phyloP scores from a whole-genome alignment of 768 basidiomycete genomes.

The Trametes gibbosa region DNA sequence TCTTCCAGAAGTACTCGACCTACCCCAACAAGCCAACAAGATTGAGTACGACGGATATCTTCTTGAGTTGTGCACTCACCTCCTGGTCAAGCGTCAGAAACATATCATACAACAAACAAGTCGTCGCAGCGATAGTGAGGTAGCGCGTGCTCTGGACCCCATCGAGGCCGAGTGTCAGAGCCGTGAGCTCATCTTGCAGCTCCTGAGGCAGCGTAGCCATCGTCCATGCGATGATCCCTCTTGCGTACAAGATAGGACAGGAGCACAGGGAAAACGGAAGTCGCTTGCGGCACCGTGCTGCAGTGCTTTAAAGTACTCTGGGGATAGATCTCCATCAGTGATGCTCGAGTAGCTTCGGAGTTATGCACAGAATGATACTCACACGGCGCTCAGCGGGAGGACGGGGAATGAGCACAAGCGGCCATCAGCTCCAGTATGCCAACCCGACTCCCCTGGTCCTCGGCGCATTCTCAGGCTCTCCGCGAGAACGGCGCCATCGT shows the following conservation, averaged over 20 bases:
- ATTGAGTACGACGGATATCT: not conserved
- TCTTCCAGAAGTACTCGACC: constrained; percentile 22
- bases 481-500: not conserved
- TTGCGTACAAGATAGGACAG: not conserved
- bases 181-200: constrained; percentile 8
- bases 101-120: constrained; percentile 10
- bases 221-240: constrained; percentile 1
- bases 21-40: not conserved
- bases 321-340: constrained; percentile 7
- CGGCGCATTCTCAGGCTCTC: constrained; percentile 2
- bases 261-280: not conserved
- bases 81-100: constrained; percentile 16
- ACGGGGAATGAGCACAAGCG: not conserved
- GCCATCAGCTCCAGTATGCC: not conserved
- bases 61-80: not conserved
- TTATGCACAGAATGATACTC: constrained; percentile 6
- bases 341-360: not conserved
- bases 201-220: constrained; percentile 6
- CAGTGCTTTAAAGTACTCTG: not conserved
- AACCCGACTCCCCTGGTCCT: not conserved
- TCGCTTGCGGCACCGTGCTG: not conserved
- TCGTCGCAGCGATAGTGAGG: constrained; percentile 13
- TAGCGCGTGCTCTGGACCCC: constrained; percentile 7
- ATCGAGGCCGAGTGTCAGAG: constrained; percentile 4
- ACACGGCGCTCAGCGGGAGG: not conserved